phyloP scores from a whole-genome alignment of 768 basidiomycete species.

The Boletus eberwhitei region DNA sequence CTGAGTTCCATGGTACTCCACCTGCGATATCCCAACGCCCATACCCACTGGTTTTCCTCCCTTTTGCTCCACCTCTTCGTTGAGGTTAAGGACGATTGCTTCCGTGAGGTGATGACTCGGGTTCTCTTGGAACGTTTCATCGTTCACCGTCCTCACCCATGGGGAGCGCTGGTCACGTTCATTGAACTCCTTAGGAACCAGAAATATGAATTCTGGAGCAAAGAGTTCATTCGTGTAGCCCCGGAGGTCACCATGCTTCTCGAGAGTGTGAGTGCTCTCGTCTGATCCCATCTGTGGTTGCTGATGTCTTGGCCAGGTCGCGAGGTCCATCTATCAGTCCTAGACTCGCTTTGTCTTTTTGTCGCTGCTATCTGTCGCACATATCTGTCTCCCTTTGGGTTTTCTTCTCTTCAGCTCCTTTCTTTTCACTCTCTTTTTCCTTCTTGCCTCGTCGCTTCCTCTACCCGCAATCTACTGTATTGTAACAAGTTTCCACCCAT shows the following conservation, averaged over 20 bases:
- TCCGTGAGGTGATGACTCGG: conserved; percentile 81
- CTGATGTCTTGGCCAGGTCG: conserved; percentile 48
- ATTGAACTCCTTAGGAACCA: conserved; percentile 89
- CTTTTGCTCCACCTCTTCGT: conserved; percentile 84
- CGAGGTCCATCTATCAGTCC: conserved; percentile 71
- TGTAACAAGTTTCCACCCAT: conserved; percentile 61
- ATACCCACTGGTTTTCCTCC: conserved; percentile 97
- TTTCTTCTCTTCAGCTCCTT: conserved; percentile 29
- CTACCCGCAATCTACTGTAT: conserved; percentile 69
- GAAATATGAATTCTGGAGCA: conserved; percentile 90
- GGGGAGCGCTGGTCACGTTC: conserved; percentile 92
- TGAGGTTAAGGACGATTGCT: conserved; percentile 72
- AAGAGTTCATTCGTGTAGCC: conserved; percentile 78
- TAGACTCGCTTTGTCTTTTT: conserved; percentile 60
- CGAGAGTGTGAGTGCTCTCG: conserved; percentile 61
- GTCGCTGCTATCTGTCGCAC: conserved; percentile 77
- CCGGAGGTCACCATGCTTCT: conserved; percentile 84
- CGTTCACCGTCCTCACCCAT: conserved; percentile 93
- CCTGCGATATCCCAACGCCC: conserved; percentile 95
- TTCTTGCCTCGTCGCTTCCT: conserved; percentile 23
- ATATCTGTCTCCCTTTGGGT: conserved; percentile 70
- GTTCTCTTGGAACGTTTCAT: conserved; percentile 93
- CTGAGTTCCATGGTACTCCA: conserved; percentile 92
- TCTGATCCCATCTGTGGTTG: background rate
- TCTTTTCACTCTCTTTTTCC: conserved; percentile 2